phyloP scores from a whole-genome alignment of 2,329 filamentous ascomycete genomes.

The Aspergillus hortae region DNA sequence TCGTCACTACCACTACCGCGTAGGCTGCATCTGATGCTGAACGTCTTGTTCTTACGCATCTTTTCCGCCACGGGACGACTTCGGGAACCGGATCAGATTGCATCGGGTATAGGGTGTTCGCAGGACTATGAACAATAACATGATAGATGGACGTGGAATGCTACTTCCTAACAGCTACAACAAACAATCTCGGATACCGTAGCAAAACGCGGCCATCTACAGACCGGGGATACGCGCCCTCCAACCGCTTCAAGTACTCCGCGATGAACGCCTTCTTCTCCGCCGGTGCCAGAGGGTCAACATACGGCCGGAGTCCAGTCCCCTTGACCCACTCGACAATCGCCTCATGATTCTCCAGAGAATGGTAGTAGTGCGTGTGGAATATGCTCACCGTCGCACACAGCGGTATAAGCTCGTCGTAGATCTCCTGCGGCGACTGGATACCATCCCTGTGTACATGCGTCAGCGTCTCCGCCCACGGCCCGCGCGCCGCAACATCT shows the following conservation, averaged over 20 bases:
- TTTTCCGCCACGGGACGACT: no score
- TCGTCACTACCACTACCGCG: no score
- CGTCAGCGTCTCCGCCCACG: conserved; percentile 38
- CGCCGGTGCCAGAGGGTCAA: conserved; percentile 45
- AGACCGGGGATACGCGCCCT: conserved; percentile 42
- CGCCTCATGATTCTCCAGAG: conserved; percentile 45
- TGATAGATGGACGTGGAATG: no score
- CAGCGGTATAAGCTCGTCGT: conserved; percentile 47
- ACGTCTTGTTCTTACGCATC: no score
- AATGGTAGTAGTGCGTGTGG: conserved; percentile 54
- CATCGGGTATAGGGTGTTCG: not conserved
- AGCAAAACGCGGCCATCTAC: conserved; percentile 54
- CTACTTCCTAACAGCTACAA: conserved; percentile 42
- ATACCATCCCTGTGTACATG: conserved; percentile 46
- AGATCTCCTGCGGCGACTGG: conserved; percentile 46
- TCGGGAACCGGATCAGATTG: conserved; percentile 8
- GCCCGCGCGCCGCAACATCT: conserved; percentile 34
- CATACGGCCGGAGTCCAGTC: conserved; percentile 54
- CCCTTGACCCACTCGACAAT: conserved; percentile 61
- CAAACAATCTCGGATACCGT: conserved; percentile 55
- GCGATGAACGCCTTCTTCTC: conserved; percentile 45
- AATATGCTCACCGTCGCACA: conserved; percentile 50
- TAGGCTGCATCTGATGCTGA: no score
- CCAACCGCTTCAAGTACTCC: conserved; percentile 47
- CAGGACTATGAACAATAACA: no score